A percentile compares a stretch with the other conserved stretches of the same genome.
These are phyloP conservation scores for Colletotrichum euphorbiae DNA, from an alignment of 2,329 filamentous ascomycete species.

Conservation along the genomic window DNA sequence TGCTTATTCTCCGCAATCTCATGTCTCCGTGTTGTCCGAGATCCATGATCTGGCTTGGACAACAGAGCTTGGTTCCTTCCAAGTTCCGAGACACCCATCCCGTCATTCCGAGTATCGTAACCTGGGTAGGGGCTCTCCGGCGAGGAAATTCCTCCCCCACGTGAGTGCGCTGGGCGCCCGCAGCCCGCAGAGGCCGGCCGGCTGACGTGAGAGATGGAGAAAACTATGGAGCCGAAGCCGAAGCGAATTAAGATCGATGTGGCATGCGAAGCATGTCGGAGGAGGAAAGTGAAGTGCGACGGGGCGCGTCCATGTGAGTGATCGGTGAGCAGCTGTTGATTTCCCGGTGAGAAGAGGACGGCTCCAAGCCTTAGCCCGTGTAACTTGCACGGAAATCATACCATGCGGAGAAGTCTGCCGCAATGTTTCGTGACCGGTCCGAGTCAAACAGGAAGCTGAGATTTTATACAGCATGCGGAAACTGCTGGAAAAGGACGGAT, in stretches of 20 bases:
- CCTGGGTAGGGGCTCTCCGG: not conserved
- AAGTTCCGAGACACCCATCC: not conserved
- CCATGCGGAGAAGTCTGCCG: not conserved
- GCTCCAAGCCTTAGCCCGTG: constrained; percentile 1
- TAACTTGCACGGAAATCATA: not conserved
- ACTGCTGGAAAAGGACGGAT: constrained; percentile 47
- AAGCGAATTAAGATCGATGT: constrained; percentile 58
- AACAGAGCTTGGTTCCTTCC: constrained; percentile 14
- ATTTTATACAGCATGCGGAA: constrained; percentile 45
- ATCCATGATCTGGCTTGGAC: constrained; percentile 19
- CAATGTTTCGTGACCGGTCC: not conserved
- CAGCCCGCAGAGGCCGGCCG: constrained; percentile 1
- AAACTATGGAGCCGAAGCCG: constrained; percentile 39
- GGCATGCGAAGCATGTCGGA: constrained; percentile 56
- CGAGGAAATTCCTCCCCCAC: not conserved
- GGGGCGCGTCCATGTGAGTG: constrained; percentile 52
- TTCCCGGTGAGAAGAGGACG: not conserved
- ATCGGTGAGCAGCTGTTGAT: not conserved
- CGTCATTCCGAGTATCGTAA: constrained; percentile 7
- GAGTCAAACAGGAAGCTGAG: not conserved
- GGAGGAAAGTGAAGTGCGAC: constrained; percentile 57
- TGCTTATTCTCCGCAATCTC: constrained; percentile 25
- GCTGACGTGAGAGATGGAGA: not conserved
- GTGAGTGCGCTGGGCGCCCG: not conserved
- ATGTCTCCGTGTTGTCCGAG: constrained; percentile 21